phyloP scores from a whole-genome alignment of 768 basidiomycete genomes.

The Inosperma sp. region DNA sequence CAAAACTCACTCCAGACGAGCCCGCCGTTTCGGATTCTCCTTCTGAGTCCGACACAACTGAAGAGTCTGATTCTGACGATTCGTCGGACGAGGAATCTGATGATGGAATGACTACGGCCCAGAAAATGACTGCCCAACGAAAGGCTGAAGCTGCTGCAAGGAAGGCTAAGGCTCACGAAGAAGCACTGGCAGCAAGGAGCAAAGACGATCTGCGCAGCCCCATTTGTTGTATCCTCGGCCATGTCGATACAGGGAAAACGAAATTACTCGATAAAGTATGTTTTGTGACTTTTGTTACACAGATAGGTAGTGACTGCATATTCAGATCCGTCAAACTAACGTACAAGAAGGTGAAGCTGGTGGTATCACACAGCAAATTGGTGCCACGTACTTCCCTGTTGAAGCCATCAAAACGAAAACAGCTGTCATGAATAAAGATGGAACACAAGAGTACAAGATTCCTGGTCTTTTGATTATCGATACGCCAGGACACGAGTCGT shows the following conservation, averaged over 20 bases:
- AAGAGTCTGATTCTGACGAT: conserved; percentile 44
- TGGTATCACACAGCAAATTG: conserved; percentile 99
- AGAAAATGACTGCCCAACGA: conserved; percentile 61
- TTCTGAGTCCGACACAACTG: conserved; percentile 34
- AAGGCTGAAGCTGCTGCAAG: conserved; percentile 86
- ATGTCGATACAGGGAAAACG: conserved; percentile 99
- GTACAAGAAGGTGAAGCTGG: conserved; percentile 99
- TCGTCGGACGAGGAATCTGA: conserved; percentile 51
- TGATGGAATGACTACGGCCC: conserved; percentile 52
- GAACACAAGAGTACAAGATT: conserved; percentile 87
- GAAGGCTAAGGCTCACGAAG: conserved; percentile 72
- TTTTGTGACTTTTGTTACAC: conserved; percentile 7
- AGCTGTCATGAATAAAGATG: conserved; percentile 84
- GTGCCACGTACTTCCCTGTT: conserved; percentile 98
- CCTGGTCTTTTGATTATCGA: conserved; percentile 96
- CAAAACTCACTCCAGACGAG: conserved; percentile 25
- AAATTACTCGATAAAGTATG: conserved; percentile 92
- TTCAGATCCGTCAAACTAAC: conserved; percentile 96
- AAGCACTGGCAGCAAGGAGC: conserved; percentile 77
- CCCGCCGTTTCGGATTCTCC: conserved; percentile 13
- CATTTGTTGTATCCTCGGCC: conserved; percentile 98
- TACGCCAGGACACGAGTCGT: conserved; percentile 98
- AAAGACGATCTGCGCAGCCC: conserved; percentile 92
- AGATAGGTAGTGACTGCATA: conserved; percentile 1
- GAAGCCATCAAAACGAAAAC: conserved; percentile 94